These are phyloP conservation scores for Chlamydomonas schloesseri DNA, from an alignment of 139 green algal species.

Conservation along the genomic window DNA sequence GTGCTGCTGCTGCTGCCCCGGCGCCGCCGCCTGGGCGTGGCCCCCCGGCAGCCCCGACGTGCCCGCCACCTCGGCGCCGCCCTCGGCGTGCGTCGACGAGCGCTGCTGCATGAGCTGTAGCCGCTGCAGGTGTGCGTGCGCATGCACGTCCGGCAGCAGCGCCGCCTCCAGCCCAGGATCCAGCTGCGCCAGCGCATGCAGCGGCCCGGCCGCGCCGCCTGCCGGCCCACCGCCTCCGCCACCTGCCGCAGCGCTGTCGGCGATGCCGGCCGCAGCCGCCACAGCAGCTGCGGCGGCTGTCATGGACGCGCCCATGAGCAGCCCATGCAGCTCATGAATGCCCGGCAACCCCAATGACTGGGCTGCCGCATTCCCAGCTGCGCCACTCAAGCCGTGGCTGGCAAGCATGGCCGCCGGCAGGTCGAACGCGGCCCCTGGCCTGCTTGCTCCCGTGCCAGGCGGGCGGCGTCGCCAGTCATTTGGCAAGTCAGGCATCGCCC, in stretches of 20 bases:
- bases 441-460: too few relatives aligned
- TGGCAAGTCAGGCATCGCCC: neutral
- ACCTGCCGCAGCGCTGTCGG: neutral
- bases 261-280: neutral
- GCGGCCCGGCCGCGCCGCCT: too few relatives aligned
- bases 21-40: neutral
- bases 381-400: too few relatives aligned
- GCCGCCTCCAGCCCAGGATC: neutral
- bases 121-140: neutral
- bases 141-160: neutral
- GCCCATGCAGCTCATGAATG: conserved; percentile 7
- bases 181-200: neutral
- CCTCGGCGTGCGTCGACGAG: neutral
- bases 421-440: neutral
- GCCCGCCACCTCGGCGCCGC: neutral
- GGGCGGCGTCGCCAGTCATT: neutral
- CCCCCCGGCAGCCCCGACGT: neutral
- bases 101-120: neutral
- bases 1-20: neutral
- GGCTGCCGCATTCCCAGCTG: too few relatives aligned
- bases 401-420: neutral
- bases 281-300: neutral
- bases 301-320: conserved; percentile 16
- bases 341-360: neutral
- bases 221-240: neutral